These are phyloP conservation scores for Astathelohania contejeani DNA, from an alignment of 371 early-diverging fungal genomes.

Conservation along the genomic window DNA sequence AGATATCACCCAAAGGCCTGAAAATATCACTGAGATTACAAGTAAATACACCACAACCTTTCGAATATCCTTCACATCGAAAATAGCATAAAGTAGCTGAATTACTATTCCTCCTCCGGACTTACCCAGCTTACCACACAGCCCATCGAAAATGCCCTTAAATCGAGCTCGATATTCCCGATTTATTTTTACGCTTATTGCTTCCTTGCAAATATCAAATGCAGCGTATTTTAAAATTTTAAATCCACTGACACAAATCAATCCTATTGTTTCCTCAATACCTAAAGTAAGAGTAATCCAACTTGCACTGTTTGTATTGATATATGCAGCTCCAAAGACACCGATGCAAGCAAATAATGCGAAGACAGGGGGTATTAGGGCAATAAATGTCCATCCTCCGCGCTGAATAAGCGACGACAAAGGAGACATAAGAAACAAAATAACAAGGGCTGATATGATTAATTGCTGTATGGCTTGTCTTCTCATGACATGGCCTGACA, in stretches of 20 bases:
- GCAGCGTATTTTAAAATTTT: slow-evolving; percentile 50
- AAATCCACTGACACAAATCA: slow-evolving; percentile 9
- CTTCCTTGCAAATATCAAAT: slow-evolving; percentile 52
- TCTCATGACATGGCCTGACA: slow-evolving; percentile 24
- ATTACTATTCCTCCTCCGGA: not conserved
- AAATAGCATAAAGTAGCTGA: not conserved
- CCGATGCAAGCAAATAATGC: not conserved
- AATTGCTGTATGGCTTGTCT: slow-evolving; percentile 43
- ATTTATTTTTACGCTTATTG: slow-evolving; percentile 45
- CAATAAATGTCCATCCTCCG: slow-evolving; percentile 46
- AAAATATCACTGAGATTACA: slow-evolving; percentile 7
- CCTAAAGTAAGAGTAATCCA: not conserved
- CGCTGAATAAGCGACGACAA: slow-evolving; percentile 39
- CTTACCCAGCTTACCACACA: slow-evolving; percentile 50
- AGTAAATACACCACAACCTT: slow-evolving; percentile 5
- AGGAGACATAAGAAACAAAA: slow-evolving; percentile 43
- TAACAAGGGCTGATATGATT: slow-evolving; percentile 36
- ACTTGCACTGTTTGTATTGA: not conserved
- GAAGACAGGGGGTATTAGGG: slow-evolving; percentile 45
- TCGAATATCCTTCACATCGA: slow-evolving; percentile 41
- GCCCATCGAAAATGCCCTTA: slow-evolving; percentile 51
- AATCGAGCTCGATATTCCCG: slow-evolving; percentile 34
- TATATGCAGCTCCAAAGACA: slow-evolving; percentile 2
- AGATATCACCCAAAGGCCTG: slow-evolving; percentile 33
- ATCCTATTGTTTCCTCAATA: slow-evolving; percentile 15